Evolutionary conservation across 805 yeast genomes (phyloP).

Genomic region (Myxozyma udenii): DNA sequence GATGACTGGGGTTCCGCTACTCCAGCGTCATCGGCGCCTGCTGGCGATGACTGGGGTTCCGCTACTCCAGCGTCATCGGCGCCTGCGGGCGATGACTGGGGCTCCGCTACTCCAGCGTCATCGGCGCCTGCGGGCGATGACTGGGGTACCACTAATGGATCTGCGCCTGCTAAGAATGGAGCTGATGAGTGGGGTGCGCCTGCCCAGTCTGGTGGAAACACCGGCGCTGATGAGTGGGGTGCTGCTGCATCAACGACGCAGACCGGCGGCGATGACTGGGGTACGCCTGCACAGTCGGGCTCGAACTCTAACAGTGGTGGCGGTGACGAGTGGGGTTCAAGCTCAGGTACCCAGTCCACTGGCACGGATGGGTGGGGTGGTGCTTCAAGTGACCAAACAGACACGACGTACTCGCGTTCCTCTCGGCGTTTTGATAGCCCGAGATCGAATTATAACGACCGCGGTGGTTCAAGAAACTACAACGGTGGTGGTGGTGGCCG

Average conservation of each 20-base stretch:
- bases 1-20: background rate
- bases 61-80: background rate
- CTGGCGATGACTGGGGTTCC: constrained; percentile 2
- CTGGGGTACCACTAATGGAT: background rate
- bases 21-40: background rate
- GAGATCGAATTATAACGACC: background rate
- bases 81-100: background rate
- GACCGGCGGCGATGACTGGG: background rate
- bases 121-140: background rate
- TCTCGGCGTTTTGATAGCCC: no score
- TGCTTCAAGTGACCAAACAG: no score
- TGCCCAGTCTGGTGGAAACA: background rate
- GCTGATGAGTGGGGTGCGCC: background rate
- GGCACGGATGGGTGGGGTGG: no score
- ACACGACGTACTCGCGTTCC: no score
- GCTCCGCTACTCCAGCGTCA: background rate
- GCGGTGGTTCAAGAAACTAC: background rate
- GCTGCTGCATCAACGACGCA: background rate
- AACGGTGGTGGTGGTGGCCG: background rate
- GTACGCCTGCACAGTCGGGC: background rate
- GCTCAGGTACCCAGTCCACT: no score
- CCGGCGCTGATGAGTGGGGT: constrained; percentile 2
- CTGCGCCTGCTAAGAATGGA: background rate
- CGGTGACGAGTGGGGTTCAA: no score
- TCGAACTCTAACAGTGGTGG: no score